Evolutionary conservation across 2,329 filamentous ascomycete genomes (phyloP).

Genomic region (Xylaria sp.): DNA sequence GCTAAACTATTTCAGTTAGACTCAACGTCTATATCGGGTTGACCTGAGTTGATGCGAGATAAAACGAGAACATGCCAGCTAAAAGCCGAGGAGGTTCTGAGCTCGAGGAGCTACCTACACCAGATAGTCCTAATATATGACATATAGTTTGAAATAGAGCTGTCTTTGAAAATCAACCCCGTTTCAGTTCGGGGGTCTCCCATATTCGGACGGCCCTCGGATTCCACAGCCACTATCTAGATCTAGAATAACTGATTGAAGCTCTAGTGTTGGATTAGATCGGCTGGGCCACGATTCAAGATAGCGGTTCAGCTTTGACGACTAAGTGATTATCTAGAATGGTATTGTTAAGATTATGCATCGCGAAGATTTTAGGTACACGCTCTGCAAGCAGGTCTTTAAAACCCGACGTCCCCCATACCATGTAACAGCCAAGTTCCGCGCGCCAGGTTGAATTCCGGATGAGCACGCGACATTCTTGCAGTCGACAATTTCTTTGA

Average conservation of each 20-base stretch:
- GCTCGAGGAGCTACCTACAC: no score
- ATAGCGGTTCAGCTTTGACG: not conserved
- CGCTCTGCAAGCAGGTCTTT: not conserved
- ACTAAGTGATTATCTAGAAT: not conserved
- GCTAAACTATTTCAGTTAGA: no score
- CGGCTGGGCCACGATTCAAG: not conserved
- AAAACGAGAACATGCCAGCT: not conserved
- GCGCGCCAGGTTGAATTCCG: not conserved
- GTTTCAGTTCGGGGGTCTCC: not conserved
- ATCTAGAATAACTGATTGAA: not conserved
- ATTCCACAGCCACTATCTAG: not conserved
- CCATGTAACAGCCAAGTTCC: not conserved
- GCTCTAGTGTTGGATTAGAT: not conserved
- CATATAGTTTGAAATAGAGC: not conserved
- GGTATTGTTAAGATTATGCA: not conserved
- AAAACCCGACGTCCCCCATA: not conserved
- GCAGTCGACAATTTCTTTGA: not conserved
- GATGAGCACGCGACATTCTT: not conserved
- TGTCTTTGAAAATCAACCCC: not conserved
- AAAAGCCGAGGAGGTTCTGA: not conserved
- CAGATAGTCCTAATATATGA: not conserved
- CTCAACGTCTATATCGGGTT: no score
- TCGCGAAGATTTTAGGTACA: not conserved
- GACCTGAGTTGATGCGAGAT: constrained; percentile 7
- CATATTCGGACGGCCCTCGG: not conserved